These are phyloP conservation scores for Stagonosporopsis vannaccii DNA, from an alignment of 2,329 filamentous ascomycete species.

Conservation along the genomic window DNA sequence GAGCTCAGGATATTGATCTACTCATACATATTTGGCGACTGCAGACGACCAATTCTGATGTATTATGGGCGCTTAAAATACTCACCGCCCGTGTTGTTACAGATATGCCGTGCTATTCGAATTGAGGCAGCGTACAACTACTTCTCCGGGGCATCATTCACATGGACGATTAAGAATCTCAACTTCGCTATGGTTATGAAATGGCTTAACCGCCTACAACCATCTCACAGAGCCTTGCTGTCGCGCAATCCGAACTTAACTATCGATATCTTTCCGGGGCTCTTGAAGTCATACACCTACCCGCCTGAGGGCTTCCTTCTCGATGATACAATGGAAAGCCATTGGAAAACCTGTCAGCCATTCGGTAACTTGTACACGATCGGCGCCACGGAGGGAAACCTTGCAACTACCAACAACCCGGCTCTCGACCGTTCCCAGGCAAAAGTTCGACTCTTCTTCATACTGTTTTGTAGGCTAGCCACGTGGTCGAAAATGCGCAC, in stretches of 20 bases:
- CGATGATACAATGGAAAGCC: constrained; percentile 20
- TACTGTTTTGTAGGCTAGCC: constrained; percentile 14
- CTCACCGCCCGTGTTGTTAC: constrained; percentile 18
- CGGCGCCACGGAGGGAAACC: not conserved
- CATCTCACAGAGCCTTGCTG: constrained; percentile 26
- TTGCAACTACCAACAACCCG: not conserved
- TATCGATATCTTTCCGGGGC: constrained; percentile 17
- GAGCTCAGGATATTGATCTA: constrained; percentile 33
- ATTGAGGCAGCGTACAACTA: constrained; percentile 40
- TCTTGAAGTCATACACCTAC: constrained; percentile 20
- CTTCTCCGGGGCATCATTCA: constrained; percentile 31
- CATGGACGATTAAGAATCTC: constrained; percentile 24
- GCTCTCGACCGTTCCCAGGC: not conserved
- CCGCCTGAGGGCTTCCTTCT: constrained; percentile 25
- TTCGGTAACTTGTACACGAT: constrained; percentile 36
- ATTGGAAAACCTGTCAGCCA: constrained; percentile 32
- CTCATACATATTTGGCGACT: constrained; percentile 15
- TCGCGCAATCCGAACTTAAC: constrained; percentile 24
- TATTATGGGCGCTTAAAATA: constrained; percentile 4
- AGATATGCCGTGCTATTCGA: constrained; percentile 34
- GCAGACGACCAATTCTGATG: constrained; percentile 6
- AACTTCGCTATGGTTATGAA: constrained; percentile 21
- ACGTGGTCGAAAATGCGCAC: constrained; percentile 3
- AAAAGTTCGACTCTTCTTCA: not conserved
- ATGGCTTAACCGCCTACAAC: constrained; percentile 28